phyloP scores from a whole-genome alignment of 148 eudicot species.

The Polygonum aviculare region DNA sequence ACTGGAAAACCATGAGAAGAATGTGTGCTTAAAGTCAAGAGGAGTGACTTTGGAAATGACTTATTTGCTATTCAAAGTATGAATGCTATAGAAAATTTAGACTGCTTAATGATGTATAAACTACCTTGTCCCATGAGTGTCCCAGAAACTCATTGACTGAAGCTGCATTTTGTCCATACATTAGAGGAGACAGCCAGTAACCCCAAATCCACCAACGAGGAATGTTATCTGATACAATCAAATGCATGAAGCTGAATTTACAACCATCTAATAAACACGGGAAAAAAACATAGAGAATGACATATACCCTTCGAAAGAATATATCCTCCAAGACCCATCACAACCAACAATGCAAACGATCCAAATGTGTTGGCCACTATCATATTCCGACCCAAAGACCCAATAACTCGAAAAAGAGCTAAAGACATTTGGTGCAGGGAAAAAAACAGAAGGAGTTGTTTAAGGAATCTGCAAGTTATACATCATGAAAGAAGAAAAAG shows the following conservation, averaged over 20 bases:
- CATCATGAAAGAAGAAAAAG: not conserved
- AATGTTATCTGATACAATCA: constrained; percentile 59
- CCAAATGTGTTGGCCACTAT: constrained; percentile 98
- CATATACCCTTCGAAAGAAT: constrained; percentile 74
- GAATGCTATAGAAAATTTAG: not conserved
- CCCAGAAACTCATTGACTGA: constrained; percentile 93
- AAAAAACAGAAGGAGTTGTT: constrained; percentile 76
- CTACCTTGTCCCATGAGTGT: constrained; percentile 96
- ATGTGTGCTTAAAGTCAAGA: not conserved
- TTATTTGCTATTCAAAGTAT: not conserved
- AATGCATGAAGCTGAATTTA: not conserved
- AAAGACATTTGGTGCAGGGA: constrained; percentile 90
- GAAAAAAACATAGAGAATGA: not conserved
- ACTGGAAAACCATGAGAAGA: not conserved
- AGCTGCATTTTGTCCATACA: constrained; percentile 90
- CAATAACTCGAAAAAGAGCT: constrained; percentile 89
- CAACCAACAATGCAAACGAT: constrained; percentile 98
- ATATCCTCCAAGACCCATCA: constrained; percentile 97
- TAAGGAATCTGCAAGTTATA: constrained; percentile 46
- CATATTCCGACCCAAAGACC: constrained; percentile 91
- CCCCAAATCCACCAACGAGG: constrained; percentile 97
- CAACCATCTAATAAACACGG: not conserved
- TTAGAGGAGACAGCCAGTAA: constrained; percentile 92
- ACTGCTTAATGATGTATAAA: not conserved
- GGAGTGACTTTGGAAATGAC: not conserved